These are phyloP conservation scores for Saccharomycopsis crataegensis DNA, from an alignment of 1,139 yeast species.

Conservation along the genomic window DNA sequence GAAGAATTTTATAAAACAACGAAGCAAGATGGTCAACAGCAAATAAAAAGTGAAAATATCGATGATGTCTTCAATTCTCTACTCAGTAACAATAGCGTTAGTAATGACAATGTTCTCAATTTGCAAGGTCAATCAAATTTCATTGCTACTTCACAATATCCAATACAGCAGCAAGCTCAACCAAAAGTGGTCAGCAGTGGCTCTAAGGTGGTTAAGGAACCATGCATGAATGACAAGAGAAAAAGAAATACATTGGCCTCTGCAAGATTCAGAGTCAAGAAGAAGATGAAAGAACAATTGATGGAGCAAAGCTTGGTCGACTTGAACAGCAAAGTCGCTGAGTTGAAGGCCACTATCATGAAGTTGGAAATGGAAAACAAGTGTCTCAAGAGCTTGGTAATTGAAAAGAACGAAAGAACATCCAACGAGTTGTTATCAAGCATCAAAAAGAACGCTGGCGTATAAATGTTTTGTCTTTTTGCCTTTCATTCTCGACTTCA, in stretches of 20 bases:
- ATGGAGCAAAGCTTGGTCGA: constrained; percentile 44
- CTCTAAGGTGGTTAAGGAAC: constrained; percentile 4
- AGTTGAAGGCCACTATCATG: constrained; percentile 39
- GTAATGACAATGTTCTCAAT: not conserved
- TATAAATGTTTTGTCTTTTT: not conserved
- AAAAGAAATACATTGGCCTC: constrained; percentile 57
- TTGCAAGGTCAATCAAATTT: not conserved
- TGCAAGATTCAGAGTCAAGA: constrained; percentile 55
- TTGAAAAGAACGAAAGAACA: constrained; percentile 40
- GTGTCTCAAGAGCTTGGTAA: constrained; percentile 41
- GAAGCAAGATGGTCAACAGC: constrained; percentile 1
- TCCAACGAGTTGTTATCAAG: constrained; percentile 16
- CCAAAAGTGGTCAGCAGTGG: not conserved
- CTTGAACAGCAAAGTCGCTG: constrained; percentile 31
- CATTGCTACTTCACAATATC: not conserved
- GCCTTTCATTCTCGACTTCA: not conserved
- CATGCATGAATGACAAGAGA: constrained; percentile 35
- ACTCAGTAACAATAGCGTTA: not conserved
- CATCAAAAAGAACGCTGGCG: constrained; percentile 17
- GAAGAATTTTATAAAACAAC: constrained; percentile 12
- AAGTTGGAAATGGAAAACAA: constrained; percentile 42
- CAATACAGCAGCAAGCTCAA: not conserved
- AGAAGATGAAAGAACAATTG: constrained; percentile 52
- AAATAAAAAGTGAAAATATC: not conserved
- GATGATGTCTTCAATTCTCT: not conserved